Base-by-base conservation (phyloP, 2,329 filamentous ascomycete species). In the Xylariaceae sp. region DNA sequence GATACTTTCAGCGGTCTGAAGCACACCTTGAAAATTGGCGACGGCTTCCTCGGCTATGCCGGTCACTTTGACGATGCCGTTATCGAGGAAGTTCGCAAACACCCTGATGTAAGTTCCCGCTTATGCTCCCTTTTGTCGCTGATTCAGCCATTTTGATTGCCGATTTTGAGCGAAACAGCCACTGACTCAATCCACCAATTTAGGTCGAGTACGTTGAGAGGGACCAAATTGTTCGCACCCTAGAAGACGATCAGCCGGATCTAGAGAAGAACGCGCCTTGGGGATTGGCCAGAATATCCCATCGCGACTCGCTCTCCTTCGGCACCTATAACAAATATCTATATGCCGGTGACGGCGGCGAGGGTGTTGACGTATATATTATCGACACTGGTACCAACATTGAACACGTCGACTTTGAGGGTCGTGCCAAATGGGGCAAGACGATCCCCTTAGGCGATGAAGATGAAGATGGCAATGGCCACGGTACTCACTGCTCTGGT, bases 401-500 rank as follows among this genome's bases (percentile, higher is more conserved):
- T 64, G 83, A 92, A 47, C 94, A 99, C 78, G 91, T 95, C 64
- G 94, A 99, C 76, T 99, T 99, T 62, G 92, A 95, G 76, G 94
- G 89, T 60, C 91, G 94, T 73, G 94, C 95, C 65, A 79, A 83
- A 68, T 99, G 94, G 94, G 94, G 94, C 72, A 94, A 95, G 84
- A 99, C 94, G 64, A 91, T 99, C 66, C 95, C 95, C 59, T 64
- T 73, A 47, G 86, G 85, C 59, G 91, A 99, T 70, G 86, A 81
- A 49, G 94, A 99, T 70, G 80, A 83, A 65, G 94, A 99, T 76
- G 94, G 94, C 73, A 99, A 99, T 68, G 94, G 94, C 60, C 94
- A 99, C 80, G 94, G 94, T 68, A 99, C 94, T 68, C 94, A 99
- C 82, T 99, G 94, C 85, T 97, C 94, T 62, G 94, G 94, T 67